These are phyloP conservation scores for Fusarium anguioides DNA, from an alignment of 2,329 filamentous ascomycete species.

Conservation along the genomic window DNA sequence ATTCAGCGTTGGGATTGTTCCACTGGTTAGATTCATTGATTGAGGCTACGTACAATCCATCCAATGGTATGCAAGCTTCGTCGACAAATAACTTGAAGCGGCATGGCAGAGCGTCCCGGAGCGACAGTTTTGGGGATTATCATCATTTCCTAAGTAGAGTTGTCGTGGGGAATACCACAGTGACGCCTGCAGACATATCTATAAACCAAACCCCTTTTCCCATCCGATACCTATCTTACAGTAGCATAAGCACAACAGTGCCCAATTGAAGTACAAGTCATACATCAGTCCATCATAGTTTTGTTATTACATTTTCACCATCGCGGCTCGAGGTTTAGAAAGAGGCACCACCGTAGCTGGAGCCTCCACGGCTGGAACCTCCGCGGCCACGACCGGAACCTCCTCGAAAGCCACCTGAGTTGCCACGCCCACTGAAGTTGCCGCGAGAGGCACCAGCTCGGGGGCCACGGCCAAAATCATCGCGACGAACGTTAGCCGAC, in stretches of 20 bases:
- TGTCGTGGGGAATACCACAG: slow-evolving; percentile 37
- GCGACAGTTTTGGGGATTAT: slow-evolving; percentile 14
- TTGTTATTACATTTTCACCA: slow-evolving; percentile 38
- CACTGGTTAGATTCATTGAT: neutral
- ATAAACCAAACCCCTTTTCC: slow-evolving; percentile 40
- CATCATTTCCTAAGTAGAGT: slow-evolving; percentile 45
- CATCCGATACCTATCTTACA: slow-evolving; percentile 43
- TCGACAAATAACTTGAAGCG: neutral
- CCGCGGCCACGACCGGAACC: slow-evolving; percentile 10
- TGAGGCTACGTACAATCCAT: neutral
- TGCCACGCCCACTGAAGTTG: slow-evolving; percentile 28
- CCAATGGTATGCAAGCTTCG: neutral
- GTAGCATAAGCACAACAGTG: slow-evolving; percentile 38
- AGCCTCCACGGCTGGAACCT: slow-evolving; percentile 5
- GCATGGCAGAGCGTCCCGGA: neutral
- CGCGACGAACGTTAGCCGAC: slow-evolving; percentile 43
- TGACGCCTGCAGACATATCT: slow-evolving; percentile 42
- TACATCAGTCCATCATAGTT: slow-evolving; percentile 30
- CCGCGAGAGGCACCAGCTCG: slow-evolving; percentile 21
- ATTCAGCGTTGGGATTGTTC: neutral
- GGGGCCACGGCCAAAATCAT: slow-evolving; percentile 29
- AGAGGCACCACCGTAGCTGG: slow-evolving; percentile 17
- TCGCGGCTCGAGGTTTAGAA: slow-evolving; percentile 18
- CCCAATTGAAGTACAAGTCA: slow-evolving; percentile 44
- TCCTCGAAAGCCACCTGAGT: slow-evolving; percentile 5